A percentile compares a stretch with the other conserved stretches of the same genome.
phyloP scores from a whole-genome alignment of 768 basidiomycete genomes.

The Boletus edulis region DNA sequence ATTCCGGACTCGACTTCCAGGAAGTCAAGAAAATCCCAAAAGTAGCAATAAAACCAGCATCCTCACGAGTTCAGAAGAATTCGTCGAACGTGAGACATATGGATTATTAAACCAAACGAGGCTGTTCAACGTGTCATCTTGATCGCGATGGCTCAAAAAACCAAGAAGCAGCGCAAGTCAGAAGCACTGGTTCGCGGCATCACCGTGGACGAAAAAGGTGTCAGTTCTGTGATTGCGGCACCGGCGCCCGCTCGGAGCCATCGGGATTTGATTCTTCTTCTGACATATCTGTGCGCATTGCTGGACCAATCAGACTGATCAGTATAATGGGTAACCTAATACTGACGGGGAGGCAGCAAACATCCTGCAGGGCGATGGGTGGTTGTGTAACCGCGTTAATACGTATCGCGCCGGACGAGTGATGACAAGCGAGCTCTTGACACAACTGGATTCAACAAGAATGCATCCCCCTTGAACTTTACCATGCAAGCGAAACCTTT shows the following conservation, averaged over 20 bases:
- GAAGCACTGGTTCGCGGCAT: slow-evolving; percentile 11
- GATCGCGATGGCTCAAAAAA: slow-evolving; percentile 3
- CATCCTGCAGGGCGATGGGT: too few relatives aligned
- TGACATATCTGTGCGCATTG: slow-evolving; percentile 7
- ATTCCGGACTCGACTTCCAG: not conserved
- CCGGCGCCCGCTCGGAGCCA: slow-evolving; percentile 5
- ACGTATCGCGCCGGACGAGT: not conserved
- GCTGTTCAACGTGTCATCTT: not conserved
- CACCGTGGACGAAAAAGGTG: not conserved
- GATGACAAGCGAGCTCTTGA: not conserved
- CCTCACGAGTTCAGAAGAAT: not conserved
- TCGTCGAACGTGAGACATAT: not conserved
- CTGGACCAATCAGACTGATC: slow-evolving; percentile 7
- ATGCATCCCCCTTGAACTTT: not conserved
- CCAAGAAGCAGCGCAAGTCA: slow-evolving; percentile 7
- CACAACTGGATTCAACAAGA: not conserved
- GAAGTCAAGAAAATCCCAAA: not conserved
- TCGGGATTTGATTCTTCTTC: not conserved
- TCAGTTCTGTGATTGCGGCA: slow-evolving; percentile 7
- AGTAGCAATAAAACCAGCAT: not conserved
- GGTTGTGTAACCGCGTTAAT: too few relatives aligned
- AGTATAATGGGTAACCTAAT: not conserved
- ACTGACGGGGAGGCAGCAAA: not conserved
- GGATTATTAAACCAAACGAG: slow-evolving; percentile 1
- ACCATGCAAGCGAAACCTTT: not conserved